These are phyloP conservation scores for Colletotrichum cereale DNA, from an alignment of 2,329 filamentous ascomycete genomes.

Conservation along the genomic window DNA sequence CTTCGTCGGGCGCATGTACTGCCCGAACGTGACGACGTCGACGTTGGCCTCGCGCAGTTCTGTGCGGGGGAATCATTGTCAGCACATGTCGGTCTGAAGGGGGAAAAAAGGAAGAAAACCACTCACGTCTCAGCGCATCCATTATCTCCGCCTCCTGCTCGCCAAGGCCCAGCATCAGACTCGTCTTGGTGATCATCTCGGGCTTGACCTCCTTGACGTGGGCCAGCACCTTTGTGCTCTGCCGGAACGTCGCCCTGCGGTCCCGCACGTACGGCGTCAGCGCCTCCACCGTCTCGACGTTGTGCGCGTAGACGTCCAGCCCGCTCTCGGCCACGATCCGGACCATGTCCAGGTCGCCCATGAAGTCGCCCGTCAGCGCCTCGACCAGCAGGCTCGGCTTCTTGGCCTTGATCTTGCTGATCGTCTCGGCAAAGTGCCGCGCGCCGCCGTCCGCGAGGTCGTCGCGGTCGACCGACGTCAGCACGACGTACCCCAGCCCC, in stretches of 20 bases:
- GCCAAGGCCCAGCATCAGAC: slow-evolving; percentile 94
- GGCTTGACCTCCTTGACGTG: slow-evolving; percentile 82
- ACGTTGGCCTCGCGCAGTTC: slow-evolving; percentile 80
- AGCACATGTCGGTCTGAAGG: neutral
- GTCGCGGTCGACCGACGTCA: slow-evolving; percentile 94
- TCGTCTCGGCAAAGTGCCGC: slow-evolving; percentile 91
- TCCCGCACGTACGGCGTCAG: slow-evolving; percentile 92
- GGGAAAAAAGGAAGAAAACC: slow-evolving; percentile 39
- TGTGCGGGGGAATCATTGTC: neutral
- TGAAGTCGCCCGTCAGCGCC: slow-evolving; percentile 88
- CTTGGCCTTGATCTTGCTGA: slow-evolving; percentile 92
- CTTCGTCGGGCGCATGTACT: slow-evolving; percentile 99
- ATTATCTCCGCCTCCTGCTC: slow-evolving; percentile 90
- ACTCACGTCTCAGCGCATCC: slow-evolving; percentile 77
- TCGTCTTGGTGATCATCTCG: slow-evolving; percentile 96
- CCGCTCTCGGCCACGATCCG: slow-evolving; percentile 86
- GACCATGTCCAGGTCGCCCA: slow-evolving; percentile 89
- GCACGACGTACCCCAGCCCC: slow-evolving; percentile 95
- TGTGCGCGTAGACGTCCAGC: slow-evolving; percentile 96
- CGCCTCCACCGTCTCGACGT: slow-evolving; percentile 93
- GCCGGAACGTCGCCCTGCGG: slow-evolving; percentile 87
- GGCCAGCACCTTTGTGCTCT: slow-evolving; percentile 83
- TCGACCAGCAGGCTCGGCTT: slow-evolving; percentile 83
- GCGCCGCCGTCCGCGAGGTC: slow-evolving; percentile 92
- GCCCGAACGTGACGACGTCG: slow-evolving; percentile 98